Evolutionary conservation across 129 eudicot genomes (phyloP), one percentile per base, ranked within the genome.

Genomic region (Lactuca sativa): DNA sequence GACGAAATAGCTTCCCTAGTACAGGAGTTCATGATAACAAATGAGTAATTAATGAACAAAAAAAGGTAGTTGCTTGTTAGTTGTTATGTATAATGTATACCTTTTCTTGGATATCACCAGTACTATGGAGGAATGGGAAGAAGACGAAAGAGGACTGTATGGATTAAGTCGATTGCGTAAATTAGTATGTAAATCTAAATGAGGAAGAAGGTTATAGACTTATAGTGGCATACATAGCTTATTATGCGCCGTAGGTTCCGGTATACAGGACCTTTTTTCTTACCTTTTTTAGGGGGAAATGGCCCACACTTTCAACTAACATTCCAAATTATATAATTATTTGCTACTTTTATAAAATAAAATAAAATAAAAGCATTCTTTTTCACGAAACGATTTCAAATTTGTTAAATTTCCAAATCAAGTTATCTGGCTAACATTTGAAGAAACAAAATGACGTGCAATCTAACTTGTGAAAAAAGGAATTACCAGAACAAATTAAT

Each of bases 1-100:
- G 52, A 69, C 12, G 54, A 38, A 34, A 17, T 49, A 62, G 49
- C 37, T 59, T 12, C 64, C 64, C 44, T 59, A 25, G 30, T 25
- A 59, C 40, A 36, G 51, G 31, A 62, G 18, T 69, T 69, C 40
- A 69, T 40, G 69, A 47, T 11, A 3, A 3, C 12, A 0, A 0
- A 47, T 3, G 52, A 47, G 0, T 3, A 47, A 47, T 47, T 12
- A 47, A 47, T 47, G 52, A 47, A 25, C 30, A 3, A 47, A 47
- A 47, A 12, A 47, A 47, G n/a, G n/a, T 47, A 2, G 52, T 11
- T 47, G 52, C n/a, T 47, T 47, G 5, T 47, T 47, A 47, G 1
- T 3, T 36, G 6, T 36, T 36, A 6, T 47, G 52, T 2, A 10
- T 8, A 7, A 9, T 44, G 11, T 25, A 25, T 25, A 25, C 30